Percentiles rank a stretch among this genome's conserved stretches.
Conservation (phyloP, 305 asterid genomes). For the Rubia tinctorum region DNA sequence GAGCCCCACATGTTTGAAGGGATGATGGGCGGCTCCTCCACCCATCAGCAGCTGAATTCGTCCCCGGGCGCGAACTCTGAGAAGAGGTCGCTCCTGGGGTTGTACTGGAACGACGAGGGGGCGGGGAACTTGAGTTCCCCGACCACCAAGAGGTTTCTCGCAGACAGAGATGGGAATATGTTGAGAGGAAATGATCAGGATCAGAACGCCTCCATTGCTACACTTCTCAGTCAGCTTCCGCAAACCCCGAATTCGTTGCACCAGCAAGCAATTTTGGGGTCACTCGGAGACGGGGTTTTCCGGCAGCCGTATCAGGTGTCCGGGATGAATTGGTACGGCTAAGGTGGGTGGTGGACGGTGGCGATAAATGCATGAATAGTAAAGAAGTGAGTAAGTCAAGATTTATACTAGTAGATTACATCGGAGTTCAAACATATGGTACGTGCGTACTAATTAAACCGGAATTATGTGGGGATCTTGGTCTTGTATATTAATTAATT, state of each 20-base stretch:
- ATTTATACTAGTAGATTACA: neutral
- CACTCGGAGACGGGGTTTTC: slow-evolving; percentile 61
- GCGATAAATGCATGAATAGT: neutral
- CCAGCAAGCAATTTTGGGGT: slow-evolving; percentile 58
- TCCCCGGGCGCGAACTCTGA: slow-evolving; percentile 13
- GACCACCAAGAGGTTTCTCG: slow-evolving; percentile 45
- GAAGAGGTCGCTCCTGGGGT: slow-evolving; percentile 30
- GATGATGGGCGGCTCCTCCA: slow-evolving; percentile 23
- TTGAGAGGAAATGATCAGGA: slow-evolving; percentile 18
- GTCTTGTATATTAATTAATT: slow-evolving; percentile 23
- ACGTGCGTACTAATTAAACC: neutral
- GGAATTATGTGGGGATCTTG: slow-evolving; percentile 17
- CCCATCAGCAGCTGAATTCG: slow-evolving; percentile 19
- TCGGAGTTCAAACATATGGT: neutral
- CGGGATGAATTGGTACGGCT: slow-evolving; percentile 71
- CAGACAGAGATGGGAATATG: slow-evolving; percentile 28
- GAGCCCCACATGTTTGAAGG: slow-evolving; percentile 47
- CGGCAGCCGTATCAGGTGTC: slow-evolving; percentile 56
- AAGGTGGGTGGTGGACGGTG: neutral
- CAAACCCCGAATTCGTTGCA: slow-evolving; percentile 42
- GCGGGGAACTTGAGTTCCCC: slow-evolving; percentile 28
- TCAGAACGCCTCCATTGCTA: slow-evolving; percentile 44
- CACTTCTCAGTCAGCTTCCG: slow-evolving; percentile 53
- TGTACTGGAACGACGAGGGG: slow-evolving; percentile 51
- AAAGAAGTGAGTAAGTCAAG: neutral